Base-by-base conservation (phyloP, 1,284 basidiomycete genomes). In the Apiotrichum porosum region DNA sequence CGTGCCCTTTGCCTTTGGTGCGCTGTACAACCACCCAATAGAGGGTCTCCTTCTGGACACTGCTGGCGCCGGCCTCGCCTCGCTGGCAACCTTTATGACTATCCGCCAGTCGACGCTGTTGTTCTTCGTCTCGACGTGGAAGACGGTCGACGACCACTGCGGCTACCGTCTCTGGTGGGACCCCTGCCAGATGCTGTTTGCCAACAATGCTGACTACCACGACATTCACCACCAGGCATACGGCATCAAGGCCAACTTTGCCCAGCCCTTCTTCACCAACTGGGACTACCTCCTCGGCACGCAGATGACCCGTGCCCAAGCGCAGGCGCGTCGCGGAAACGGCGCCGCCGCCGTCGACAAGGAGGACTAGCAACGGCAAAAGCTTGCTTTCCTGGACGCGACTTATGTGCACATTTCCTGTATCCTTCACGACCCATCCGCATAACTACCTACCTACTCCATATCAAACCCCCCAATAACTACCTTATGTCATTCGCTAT, bases 71-170 rank as follows among this genome's bases (percentile, higher is more conserved):
- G 83, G 76, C 9, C 57, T 97, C 18, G 88, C 92, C 0, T 86
- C 97, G 65, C 67, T 76, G 17, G 28, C 83, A 8, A 79, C 86
- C 0, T 69, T 78, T 12, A 85, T 98, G 80, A 83, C 81, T 15
- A 79, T 85, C 4, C 84, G 95, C 9, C 88, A 93, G 69, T 83
- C 88, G n/a, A 82, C 83, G 49, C 63, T 97, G 39, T 78, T 97
- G 48, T 98, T 97, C 69, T 76, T 76, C 9, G 76, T 97, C 55
- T 86, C 87, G 15, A 88, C 86, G 1, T 75, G 88, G 63, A 99
- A 99, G 78, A 97, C 94, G 1, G 91, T 98, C 37, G 92, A 97
- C 61, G 95, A 98, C 69, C 94, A 98, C 72, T 97, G 93, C 56
- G 94, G 94, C 1, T 97, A 95, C 69, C 78, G 74, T 22, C 75